Conservation (phyloP, 2,329 filamentous ascomycete species). For the Fusarium pilosicola region DNA sequence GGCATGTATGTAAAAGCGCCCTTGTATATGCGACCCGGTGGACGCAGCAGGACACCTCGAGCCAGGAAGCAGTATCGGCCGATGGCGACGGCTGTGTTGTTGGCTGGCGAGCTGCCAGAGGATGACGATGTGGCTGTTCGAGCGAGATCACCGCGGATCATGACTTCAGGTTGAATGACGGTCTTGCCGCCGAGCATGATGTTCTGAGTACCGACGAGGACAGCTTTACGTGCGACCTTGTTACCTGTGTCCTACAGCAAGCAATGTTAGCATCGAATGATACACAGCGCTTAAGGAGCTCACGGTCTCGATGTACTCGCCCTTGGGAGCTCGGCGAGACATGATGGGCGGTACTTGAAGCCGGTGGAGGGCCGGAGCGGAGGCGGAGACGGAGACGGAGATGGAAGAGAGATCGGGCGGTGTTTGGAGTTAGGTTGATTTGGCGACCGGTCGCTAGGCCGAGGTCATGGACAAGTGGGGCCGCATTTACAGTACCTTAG, state of each 20-base stretch:
- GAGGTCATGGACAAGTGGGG: constrained; percentile 34
- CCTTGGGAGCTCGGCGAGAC: constrained; percentile 81
- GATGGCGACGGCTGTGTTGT: constrained; percentile 80
- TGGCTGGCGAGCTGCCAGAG: constrained; percentile 54
- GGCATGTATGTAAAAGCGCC: constrained; percentile 85
- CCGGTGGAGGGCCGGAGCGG: constrained; percentile 23
- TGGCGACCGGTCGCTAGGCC: constrained; percentile 12
- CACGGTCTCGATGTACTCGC: constrained; percentile 98
- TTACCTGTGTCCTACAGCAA: constrained; percentile 86
- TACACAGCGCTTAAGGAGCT: neutral
- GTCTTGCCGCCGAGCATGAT: constrained; percentile 97
- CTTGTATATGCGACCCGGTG: constrained; percentile 84
- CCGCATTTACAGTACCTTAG: constrained; percentile 5
- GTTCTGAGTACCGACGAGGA: constrained; percentile 94
- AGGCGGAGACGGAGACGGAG: constrained; percentile 1
- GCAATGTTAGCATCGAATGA: neutral
- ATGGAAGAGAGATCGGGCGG: constrained; percentile 22
- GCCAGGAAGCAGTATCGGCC: constrained; percentile 92
- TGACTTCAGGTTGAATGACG: constrained; percentile 93
- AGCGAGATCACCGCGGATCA: constrained; percentile 90
- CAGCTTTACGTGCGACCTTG: constrained; percentile 93
- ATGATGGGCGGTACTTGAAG: constrained; percentile 56
- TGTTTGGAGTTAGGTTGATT: constrained; percentile 17
- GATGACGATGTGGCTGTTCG: constrained; percentile 62
- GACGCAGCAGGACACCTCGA: constrained; percentile 79